Conservation (phyloP, 345 rosid species). For the Viola odorata region DNA sequence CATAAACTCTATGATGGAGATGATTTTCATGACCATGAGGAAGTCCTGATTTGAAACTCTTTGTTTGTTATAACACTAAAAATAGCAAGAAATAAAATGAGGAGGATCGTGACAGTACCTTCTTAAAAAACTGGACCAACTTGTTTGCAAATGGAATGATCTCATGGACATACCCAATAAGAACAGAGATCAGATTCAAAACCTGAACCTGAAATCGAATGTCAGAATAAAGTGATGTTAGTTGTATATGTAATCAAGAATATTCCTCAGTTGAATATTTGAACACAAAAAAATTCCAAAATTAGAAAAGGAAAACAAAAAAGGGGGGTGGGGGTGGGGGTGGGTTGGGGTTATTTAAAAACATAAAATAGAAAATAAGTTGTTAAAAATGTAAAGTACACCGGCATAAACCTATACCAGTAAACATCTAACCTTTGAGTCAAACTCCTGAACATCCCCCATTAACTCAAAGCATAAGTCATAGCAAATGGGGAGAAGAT, state of each 20-base stretch:
- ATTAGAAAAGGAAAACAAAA: neutral
- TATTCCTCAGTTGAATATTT: neutral
- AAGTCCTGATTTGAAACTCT: neutral
- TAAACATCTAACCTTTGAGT: constrained; percentile 65
- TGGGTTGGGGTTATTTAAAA: too few relatives aligned
- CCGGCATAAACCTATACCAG: neutral
- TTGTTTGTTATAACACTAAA: neutral
- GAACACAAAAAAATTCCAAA: neutral
- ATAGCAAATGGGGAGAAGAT: constrained; percentile 91
- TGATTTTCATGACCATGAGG: neutral
- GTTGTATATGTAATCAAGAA: neutral
- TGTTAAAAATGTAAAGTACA: too few relatives aligned
- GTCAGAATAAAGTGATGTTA: constrained; percentile 6
- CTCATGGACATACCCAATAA: constrained; percentile 69
- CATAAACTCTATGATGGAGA: neutral
- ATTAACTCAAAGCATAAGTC: constrained; percentile 82
- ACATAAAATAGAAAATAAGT: too few relatives aligned
- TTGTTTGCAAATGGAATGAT: constrained; percentile 70
- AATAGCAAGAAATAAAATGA: neutral
- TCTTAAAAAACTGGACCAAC: constrained; percentile 78
- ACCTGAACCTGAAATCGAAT: constrained; percentile 75
- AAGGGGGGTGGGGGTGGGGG: too few relatives aligned
- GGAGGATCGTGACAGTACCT: constrained; percentile 37
- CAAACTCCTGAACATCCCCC: constrained; percentile 95
- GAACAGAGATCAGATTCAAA: constrained; percentile 80